These are phyloP conservation scores for Candida koratica DNA, from an alignment of 805 yeast genomes.

Conservation along the genomic window DNA sequence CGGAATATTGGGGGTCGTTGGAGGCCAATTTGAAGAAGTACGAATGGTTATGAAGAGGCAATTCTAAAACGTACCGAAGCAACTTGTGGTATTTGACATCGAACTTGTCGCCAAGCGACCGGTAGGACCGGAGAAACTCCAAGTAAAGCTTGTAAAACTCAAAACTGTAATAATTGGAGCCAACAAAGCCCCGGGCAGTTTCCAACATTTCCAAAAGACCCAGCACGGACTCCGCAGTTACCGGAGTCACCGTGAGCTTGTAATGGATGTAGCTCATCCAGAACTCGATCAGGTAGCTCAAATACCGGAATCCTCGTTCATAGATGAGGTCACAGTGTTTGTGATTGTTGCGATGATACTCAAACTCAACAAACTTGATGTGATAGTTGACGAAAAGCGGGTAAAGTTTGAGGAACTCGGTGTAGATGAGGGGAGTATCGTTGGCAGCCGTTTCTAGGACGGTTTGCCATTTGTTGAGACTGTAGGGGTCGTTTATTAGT, in stretches of 20 bases:
- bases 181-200: conserved; percentile 45
- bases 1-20: conserved; percentile 16
- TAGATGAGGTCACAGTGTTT: conserved; percentile 34
- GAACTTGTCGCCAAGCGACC: conserved; percentile 20
- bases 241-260: conserved; percentile 27
- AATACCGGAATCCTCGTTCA: conserved; percentile 31
- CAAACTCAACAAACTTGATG: conserved; percentile 51
- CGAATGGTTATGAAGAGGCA: conserved; percentile 54
- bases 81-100: conserved; percentile 36
- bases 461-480: conserved; percentile 12
- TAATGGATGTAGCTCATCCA: conserved; percentile 52
- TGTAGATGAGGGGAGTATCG: conserved; percentile 7
- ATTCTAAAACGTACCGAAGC: conserved; percentile 47
- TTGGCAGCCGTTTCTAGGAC: conserved; percentile 1
- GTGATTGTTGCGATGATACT: conserved; percentile 43
- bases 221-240: conserved; percentile 19
- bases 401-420: conserved; percentile 24
- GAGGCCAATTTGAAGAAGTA: conserved; percentile 41
- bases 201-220: conserved; percentile 40
- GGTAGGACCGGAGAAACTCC: conserved; percentile 34
- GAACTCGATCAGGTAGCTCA: conserved; percentile 44
- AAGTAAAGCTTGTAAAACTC: conserved; percentile 52
- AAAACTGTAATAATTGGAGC: conserved; percentile 48
- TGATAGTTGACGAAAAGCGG: conserved; percentile 55
- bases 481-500: conserved; percentile 15